Evolutionary conservation across 225 moss, liverwort and hornwort species (phyloP), one percentile per base, ranked within the genome.

Genomic region (Bryum argenteum): DNA sequence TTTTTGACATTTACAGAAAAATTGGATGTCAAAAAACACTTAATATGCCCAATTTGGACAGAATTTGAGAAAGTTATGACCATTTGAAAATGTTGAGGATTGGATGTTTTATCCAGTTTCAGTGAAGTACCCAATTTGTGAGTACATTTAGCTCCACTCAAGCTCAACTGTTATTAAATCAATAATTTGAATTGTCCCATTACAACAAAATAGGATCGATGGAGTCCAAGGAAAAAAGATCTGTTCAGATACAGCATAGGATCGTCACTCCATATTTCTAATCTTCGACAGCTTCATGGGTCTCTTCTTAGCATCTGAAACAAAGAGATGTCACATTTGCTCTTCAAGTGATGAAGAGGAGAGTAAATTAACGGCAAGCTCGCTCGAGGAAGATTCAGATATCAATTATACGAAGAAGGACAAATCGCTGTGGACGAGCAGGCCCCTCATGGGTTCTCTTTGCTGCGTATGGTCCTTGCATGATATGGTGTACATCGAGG

Each of bases 401-500:
- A 5, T 6, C 71, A 52, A 51, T 33, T 51, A 28, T 47, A 40
- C 47, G 51, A 44, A 77, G 37, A 74, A 76, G 48, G 39, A 63
- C 9, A 53, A 56, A 16, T 89, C 93, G 0, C 16, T 91, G 57
- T 66, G 79, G 67, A 28, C 51, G 26, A 81, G 51, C 74, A 85
- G 82, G 83, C 77, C 75, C 21, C 57, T 86, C 12, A 52, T 86
- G 61, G 74, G 65, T 54, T 50, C 77, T 52, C 51, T 83, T 54
- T 83, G 72, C 59, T 80, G 86, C 61, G 1, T 80, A 12, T 86
- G 78, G 86, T 83, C 86, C 39, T 67, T 86, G 22, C 77, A 86
- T 23, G 77, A 80, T 28, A 83, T 83, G 63, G 86, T 83, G 12
- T 86, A 80, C 53, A 72, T 18, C 23, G 86, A 86, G 86, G 86